Evolutionary conservation across 2,329 filamentous ascomycete species (phyloP).

Genomic region (Elsinoe necatrix): DNA sequence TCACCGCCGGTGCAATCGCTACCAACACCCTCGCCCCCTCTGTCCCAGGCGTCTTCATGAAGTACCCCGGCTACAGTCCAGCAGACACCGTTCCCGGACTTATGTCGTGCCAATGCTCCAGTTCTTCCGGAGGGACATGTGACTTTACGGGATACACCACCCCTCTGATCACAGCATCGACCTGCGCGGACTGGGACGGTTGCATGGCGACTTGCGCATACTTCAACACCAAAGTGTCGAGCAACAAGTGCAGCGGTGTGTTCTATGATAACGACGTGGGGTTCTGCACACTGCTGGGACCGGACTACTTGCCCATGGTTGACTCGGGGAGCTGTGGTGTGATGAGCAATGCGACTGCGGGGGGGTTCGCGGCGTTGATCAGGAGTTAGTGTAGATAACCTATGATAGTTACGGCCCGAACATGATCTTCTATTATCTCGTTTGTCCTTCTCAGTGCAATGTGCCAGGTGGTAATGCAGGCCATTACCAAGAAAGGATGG

Average conservation of each 20-base stretch:
- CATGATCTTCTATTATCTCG: not conserved
- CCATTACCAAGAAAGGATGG: too few relatives aligned
- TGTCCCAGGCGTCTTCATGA: slow-evolving; percentile 8
- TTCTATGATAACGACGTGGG: not conserved
- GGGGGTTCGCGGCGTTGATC: slow-evolving; percentile 5
- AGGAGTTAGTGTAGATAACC: not conserved
- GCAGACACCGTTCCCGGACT: not conserved
- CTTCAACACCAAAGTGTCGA: slow-evolving; percentile 6
- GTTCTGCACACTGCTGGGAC: slow-evolving; percentile 1
- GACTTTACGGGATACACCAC: not conserved
- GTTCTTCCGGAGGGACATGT: not conserved
- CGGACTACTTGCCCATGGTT: slow-evolving; percentile 4
- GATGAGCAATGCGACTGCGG: not conserved
- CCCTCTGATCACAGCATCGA: not conserved
- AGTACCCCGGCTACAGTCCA: slow-evolving; percentile 3
- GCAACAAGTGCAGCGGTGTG: slow-evolving; percentile 7
- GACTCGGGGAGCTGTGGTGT: not conserved
- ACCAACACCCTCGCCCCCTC: slow-evolving; percentile 5
- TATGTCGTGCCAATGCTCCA: slow-evolving; percentile 3
- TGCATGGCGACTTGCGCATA: slow-evolving; percentile 6
- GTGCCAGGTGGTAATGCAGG: too few relatives aligned
- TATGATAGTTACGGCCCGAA: not conserved
- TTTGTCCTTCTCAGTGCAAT: too few relatives aligned
- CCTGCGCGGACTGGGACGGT: not conserved
- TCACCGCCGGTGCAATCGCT: not conserved